Percentiles rank a stretch among this genome's conserved stretches.
Evolutionary conservation across 140 eudicot genomes (phyloP).

Genomic region (Oenanthe javanica): DNA sequence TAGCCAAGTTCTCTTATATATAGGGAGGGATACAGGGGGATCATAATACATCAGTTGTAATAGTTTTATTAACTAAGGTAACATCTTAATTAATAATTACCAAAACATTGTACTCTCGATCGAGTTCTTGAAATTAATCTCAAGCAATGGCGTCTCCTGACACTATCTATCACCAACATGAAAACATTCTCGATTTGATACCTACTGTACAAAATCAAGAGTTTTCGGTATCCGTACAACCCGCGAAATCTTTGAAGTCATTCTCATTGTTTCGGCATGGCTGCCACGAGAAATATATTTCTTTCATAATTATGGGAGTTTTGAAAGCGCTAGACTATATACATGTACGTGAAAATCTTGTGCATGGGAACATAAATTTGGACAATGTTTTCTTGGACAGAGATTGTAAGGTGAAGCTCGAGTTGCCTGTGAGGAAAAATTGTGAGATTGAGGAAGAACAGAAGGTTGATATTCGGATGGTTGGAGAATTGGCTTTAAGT

Average conservation of each 20-base stretch:
- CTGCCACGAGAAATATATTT: not conserved
- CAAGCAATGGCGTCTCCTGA: not conserved
- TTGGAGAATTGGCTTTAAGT: not conserved
- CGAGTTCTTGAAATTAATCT: too few relatives aligned
- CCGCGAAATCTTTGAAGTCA: not conserved
- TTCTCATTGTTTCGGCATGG: not conserved
- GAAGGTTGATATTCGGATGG: not conserved
- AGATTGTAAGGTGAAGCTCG: not conserved
- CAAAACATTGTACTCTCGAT: too few relatives aligned
- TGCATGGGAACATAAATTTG: not conserved
- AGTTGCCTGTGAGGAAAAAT: not conserved
- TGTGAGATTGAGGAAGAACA: not conserved
- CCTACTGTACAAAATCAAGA: not conserved
- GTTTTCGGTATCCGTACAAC: not conserved
- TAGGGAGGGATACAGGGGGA: too few relatives aligned
- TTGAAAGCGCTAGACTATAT: not conserved
- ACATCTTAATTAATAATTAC: too few relatives aligned
- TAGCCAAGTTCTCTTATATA: too few relatives aligned
- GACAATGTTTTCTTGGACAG: not conserved
- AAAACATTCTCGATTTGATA: not conserved
- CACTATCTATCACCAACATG: not conserved
- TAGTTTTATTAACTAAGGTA: too few relatives aligned
- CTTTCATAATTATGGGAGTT: not conserved
- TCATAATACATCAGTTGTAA: too few relatives aligned
- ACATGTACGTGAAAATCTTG: not conserved